Evolutionary conservation across 1,139 yeast species (phyloP).

Genomic region (Saccharomyces hybrid): DNA sequence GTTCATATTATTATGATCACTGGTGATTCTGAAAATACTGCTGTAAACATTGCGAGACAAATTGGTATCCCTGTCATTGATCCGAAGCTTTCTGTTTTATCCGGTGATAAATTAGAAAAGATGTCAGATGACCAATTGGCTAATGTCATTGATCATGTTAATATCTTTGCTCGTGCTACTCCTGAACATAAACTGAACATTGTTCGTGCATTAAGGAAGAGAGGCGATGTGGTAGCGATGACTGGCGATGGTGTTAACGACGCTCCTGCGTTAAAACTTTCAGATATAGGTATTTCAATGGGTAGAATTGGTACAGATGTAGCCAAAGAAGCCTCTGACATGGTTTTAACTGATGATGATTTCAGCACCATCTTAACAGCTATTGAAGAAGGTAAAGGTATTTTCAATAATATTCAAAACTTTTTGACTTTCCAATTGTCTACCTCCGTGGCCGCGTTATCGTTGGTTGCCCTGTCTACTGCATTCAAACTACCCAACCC

Average conservation of each 20-base stretch:
- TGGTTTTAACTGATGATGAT: slow-evolving; percentile 95
- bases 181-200: slow-evolving; percentile 93
- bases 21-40: slow-evolving; percentile 92
- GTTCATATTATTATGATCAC: slow-evolving; percentile 96
- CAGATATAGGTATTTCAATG: slow-evolving; percentile 97
- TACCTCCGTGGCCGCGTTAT: slow-evolving; percentile 89
- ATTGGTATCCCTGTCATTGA: slow-evolving; percentile 82
- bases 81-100: slow-evolving; percentile 57
- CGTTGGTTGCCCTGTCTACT: slow-evolving; percentile 81
- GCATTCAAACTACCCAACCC: slow-evolving; percentile 87
- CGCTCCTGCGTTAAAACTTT: slow-evolving; percentile 93
- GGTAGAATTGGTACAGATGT: slow-evolving; percentile 96
- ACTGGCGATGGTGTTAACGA: slow-evolving; percentile 99
- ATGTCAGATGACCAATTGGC: slow-evolving; percentile 65
- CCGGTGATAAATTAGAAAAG: slow-evolving; percentile 73
- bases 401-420: slow-evolving; percentile 87
- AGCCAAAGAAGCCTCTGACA: slow-evolving; percentile 97
- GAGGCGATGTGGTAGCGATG: slow-evolving; percentile 98
- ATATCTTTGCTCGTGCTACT: slow-evolving; percentile 92
- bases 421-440: slow-evolving; percentile 91
- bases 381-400: slow-evolving; percentile 94
- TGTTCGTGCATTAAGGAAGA: slow-evolving; percentile 81
- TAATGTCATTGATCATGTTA: slow-evolving; percentile 68
- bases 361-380: slow-evolving; percentile 88
- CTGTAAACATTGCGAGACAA: slow-evolving; percentile 78